phyloP scores from a whole-genome alignment of 1,139 yeast species.

The Taiozyma sp. region DNA sequence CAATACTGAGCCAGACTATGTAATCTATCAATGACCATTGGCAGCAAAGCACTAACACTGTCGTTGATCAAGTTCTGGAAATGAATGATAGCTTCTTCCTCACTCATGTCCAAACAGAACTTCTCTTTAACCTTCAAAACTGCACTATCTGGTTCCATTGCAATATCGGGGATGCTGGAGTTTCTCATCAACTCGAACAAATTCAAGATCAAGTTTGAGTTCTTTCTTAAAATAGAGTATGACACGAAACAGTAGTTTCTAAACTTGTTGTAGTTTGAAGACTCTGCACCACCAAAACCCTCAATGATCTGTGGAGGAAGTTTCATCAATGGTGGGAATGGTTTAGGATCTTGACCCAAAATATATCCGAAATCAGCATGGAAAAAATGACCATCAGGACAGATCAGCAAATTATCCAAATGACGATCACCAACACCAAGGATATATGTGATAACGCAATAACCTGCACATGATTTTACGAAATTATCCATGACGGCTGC shows the following conservation, averaged over 20 bases:
- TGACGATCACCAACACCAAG: constrained; percentile 98
- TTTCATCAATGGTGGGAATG: constrained; percentile 98
- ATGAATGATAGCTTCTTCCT: constrained; percentile 90
- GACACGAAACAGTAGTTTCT: constrained; percentile 93
- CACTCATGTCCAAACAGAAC: constrained; percentile 88
- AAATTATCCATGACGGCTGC: constrained; percentile 85
- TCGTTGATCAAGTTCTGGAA: constrained; percentile 92
- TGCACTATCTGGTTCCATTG: constrained; percentile 68
- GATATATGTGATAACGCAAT: constrained; percentile 91
- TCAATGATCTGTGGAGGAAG: constrained; percentile 94
- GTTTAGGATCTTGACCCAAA: constrained; percentile 94
- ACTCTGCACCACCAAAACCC: constrained; percentile 93
- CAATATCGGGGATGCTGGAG: constrained; percentile 86
- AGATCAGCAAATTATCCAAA: constrained; percentile 74
- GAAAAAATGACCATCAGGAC: constrained; percentile 80
- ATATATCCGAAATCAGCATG: constrained; percentile 98
- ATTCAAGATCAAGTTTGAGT: constrained; percentile 83
- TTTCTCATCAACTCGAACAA: constrained; percentile 92
- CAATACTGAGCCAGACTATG: constrained; percentile 97
- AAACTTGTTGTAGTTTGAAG: constrained; percentile 80
- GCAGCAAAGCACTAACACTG: constrained; percentile 88
- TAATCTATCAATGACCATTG: constrained; percentile 89
- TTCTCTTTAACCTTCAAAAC: constrained; percentile 90
- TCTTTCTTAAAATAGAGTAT: constrained; percentile 82
- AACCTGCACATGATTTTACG: constrained; percentile 95